Conservation (phyloP, 2,329 filamentous ascomycete genomes). For the Talaromyces sp. region DNA sequence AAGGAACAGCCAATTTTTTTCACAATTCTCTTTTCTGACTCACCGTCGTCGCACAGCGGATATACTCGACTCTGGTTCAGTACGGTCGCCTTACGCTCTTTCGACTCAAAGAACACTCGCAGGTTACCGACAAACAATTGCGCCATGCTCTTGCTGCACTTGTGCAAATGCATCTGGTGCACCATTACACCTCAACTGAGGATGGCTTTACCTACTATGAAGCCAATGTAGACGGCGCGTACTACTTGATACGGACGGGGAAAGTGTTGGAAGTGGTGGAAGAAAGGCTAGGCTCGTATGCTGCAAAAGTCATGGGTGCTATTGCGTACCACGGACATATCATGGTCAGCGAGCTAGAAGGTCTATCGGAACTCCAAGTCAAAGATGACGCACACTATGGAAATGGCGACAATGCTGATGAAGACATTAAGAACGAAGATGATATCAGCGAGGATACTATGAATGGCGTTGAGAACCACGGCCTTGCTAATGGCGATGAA, state of each 20-base stretch:
- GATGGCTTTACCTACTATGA: constrained; percentile 72
- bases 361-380: constrained; percentile 34
- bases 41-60: constrained; percentile 57
- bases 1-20: neutral
- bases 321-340: constrained; percentile 75
- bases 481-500: constrained; percentile 24
- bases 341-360: constrained; percentile 48
- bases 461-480: constrained; percentile 21
- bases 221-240: constrained; percentile 74
- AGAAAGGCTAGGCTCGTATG: constrained; percentile 68
- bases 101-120: constrained; percentile 67
- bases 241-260: constrained; percentile 74
- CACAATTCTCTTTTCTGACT: constrained; percentile 9
- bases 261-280: constrained; percentile 76
- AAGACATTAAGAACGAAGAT: neutral
- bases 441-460: neutral
- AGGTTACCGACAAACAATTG: constrained; percentile 69
- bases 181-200: constrained; percentile 63
- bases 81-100: constrained; percentile 71
- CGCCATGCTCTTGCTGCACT: constrained; percentile 79
- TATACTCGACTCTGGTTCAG: constrained; percentile 73
- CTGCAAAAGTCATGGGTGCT: constrained; percentile 69
- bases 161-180: constrained; percentile 82
- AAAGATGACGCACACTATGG: constrained; percentile 22
- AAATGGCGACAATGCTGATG: constrained; percentile 19